Evolutionary conservation across 2,329 filamentous ascomycete species (phyloP), one percentile per base, ranked within the genome.

Genomic region (Nannizziopsis barbatae): DNA sequence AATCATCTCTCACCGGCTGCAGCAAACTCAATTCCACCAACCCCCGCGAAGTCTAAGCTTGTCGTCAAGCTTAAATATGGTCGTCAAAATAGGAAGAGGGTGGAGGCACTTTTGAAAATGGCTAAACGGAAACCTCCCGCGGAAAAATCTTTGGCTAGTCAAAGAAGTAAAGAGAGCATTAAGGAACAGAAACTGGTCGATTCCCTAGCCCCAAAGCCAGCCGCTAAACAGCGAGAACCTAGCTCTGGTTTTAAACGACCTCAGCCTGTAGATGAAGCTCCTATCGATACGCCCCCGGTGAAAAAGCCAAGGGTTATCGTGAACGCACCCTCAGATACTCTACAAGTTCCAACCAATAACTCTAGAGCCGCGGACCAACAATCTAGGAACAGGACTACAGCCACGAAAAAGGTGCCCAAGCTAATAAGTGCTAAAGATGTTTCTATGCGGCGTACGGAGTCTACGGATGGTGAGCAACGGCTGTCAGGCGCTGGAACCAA

Each of bases 61-160:
- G 61, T 75, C 39, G 69, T 75, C 20, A 74, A 66, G 52, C 58
- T 77, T 36, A 75, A 69, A 51, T 77, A 75, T 56, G 71, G 72
- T 12, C 75, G 71, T 56, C 59, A 67, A 36, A 71, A 73, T 56
- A 62, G 64, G 37, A 69, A 68, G 47, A 67, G 69, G n/a, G 66
- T 77, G 30, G 68, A 71, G 50, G 66, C 60, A 30, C 59, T 72
- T 14, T 61, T 72, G 15, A 71, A 67, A 54, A 68, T 72, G 42
- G 61, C 61, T 36, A 69, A 68, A 55, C 62, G 54, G n/a, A 68
- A 62, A 57, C 22, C 51, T 3, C 51, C 55, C 37, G 54, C 53
- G 10, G 54, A 58, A n/a, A 56, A 55, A 48, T 58, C 57, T 15
- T 56, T 60, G 14, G 43, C 47, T 10, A 60, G 59, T 27, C 58